phyloP scores from a whole-genome alignment of 2,329 filamentous ascomycete genomes.

The Talaromyces sp. region DNA sequence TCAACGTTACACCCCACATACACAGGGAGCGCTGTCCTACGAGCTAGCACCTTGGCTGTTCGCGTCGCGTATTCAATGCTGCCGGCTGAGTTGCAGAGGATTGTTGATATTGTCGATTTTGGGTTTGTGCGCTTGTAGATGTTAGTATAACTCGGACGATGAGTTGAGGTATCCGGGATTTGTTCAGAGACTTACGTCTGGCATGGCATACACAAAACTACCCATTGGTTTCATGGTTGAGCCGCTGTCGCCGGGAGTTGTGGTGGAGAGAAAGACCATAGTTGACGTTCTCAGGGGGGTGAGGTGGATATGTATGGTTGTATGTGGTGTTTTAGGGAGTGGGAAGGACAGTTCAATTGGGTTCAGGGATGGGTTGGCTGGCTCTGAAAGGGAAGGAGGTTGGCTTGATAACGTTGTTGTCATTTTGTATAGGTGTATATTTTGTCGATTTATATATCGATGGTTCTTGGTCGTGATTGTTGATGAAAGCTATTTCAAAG shows the following conservation, averaged over 20 bases:
- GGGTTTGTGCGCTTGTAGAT: conserved; percentile 36
- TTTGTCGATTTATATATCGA: neutral
- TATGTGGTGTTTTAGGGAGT: conserved; percentile 54
- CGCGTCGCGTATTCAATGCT: conserved; percentile 85
- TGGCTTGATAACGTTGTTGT: conserved; percentile 15
- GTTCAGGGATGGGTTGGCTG: conserved; percentile 30
- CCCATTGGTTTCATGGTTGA: conserved; percentile 58
- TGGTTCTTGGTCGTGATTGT: neutral
- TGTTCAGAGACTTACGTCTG: conserved; percentile 61
- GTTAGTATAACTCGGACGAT: neutral
- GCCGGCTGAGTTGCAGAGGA: conserved; percentile 67
- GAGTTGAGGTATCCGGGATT: neutral
- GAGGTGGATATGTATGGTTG: conserved; percentile 58
- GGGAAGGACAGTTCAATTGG: conserved; percentile 56
- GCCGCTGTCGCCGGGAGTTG: conserved; percentile 43
- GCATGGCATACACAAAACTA: conserved; percentile 90
- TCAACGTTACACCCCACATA: conserved; percentile 89
- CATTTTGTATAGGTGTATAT: conserved; percentile 14
- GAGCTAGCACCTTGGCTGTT: conserved; percentile 77
- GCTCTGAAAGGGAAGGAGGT: conserved; percentile 20
- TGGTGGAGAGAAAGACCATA: conserved; percentile 57
- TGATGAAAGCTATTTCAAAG: neutral
- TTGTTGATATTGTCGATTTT: conserved; percentile 65
- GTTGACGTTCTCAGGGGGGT: conserved; percentile 52
- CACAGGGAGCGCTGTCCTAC: conserved; percentile 67